Conservation (phyloP, 2,329 filamentous ascomycete genomes). For the Aspergillus unguis region DNA sequence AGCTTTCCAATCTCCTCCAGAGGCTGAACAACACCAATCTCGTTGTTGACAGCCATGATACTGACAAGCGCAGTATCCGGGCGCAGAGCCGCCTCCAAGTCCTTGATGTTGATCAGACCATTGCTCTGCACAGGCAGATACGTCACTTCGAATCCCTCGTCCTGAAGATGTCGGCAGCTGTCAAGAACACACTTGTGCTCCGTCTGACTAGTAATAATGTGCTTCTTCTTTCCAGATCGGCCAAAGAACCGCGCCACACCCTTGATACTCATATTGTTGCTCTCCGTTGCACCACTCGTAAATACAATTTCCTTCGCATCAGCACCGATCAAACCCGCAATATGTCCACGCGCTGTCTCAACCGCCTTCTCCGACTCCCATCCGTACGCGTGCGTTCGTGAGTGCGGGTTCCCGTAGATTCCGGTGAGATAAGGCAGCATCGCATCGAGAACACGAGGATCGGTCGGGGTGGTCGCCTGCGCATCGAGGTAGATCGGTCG, state of each 20-base stretch:
- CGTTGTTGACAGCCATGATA: slow-evolving; percentile 99
- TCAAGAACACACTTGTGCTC: slow-evolving; percentile 99
- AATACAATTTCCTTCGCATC: slow-evolving; percentile 99
- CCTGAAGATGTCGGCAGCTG: slow-evolving; percentile 93
- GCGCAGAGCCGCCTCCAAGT: slow-evolving; percentile 82
- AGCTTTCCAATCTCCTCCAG: slow-evolving; percentile 89
- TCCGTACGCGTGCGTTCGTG: slow-evolving; percentile 93
- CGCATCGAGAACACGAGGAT: slow-evolving; percentile 89
- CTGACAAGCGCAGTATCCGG: slow-evolving; percentile 91
- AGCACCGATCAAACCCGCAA: slow-evolving; percentile 84
- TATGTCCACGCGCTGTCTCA: slow-evolving; percentile 77
- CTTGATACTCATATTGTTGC: slow-evolving; percentile 99
- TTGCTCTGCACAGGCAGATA: slow-evolving; percentile 87
- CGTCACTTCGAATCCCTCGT: slow-evolving; percentile 95
- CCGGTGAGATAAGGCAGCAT: slow-evolving; percentile 96
- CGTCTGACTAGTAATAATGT: slow-evolving; percentile 95
- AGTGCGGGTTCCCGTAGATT: slow-evolving; percentile 95
- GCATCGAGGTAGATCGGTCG: slow-evolving; percentile 97
- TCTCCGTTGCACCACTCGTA: slow-evolving; percentile 95
- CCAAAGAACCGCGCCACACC: slow-evolving; percentile 95
- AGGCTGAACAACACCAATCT: slow-evolving; percentile 98
- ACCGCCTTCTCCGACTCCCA: slow-evolving; percentile 97
- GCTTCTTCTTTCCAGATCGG: slow-evolving; percentile 90
- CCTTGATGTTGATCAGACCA: slow-evolving; percentile 78
- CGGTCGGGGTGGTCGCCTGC: slow-evolving; percentile 93